Conservation (phyloP, 2,329 filamentous ascomycete species). For the Pseudocercospora ulei region DNA sequence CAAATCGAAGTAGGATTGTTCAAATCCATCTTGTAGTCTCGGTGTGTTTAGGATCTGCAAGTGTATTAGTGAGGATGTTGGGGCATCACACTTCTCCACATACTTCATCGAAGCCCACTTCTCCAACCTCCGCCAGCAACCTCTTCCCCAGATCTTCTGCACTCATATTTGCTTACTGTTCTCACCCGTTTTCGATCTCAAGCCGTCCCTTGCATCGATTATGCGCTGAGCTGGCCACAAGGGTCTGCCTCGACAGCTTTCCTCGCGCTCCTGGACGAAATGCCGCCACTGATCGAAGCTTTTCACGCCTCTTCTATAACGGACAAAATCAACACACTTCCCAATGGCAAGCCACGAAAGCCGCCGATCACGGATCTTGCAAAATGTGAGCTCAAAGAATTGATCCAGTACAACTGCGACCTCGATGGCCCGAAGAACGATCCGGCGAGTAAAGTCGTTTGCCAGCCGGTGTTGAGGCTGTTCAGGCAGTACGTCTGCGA, state of each 20-base stretch:
- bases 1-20: constrained; percentile 36
- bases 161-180: constrained; percentile 24
- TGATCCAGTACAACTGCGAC: constrained; percentile 55
- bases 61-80: constrained; percentile 11
- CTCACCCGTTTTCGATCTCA: constrained; percentile 7
- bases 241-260: neutral
- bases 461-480: constrained; percentile 49
- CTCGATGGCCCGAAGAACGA: constrained; percentile 39
- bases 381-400: constrained; percentile 49
- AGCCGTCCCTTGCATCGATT: neutral
- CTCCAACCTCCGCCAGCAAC: constrained; percentile 45
- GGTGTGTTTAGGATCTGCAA: constrained; percentile 38
- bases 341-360: constrained; percentile 47
- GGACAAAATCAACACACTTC: constrained; percentile 44
- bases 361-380: constrained; percentile 41
- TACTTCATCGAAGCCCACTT: constrained; percentile 46
- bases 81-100: constrained; percentile 16
- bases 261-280: constrained; percentile 27
- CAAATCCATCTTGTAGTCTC: constrained; percentile 24
- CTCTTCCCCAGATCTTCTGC: constrained; percentile 45
- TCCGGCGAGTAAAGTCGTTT: constrained; percentile 41
- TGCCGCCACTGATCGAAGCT: constrained; percentile 49
- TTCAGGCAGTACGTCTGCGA: constrained; percentile 48
- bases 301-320: constrained; percentile 47
- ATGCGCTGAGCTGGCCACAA: neutral